Conservation (phyloP, 1,284 basidiomycete species). For the Papiliotrema nemorosa region DNA sequence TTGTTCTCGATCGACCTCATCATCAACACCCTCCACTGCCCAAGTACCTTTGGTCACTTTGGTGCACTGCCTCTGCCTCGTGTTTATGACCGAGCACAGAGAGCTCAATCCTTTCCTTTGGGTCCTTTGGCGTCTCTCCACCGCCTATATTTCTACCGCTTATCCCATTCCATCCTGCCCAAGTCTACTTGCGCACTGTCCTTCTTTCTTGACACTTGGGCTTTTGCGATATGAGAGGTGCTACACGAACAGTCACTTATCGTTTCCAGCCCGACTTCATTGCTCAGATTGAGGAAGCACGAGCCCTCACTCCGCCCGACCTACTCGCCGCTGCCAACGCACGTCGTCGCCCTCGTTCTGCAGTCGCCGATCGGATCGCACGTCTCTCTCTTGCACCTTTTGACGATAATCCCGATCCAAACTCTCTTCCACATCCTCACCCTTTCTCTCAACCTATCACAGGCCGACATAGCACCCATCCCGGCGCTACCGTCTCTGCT, state of each 20-base stretch:
- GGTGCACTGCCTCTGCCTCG: too few relatives aligned
- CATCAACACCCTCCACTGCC: too few relatives aligned
- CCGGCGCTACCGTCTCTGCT: neutral
- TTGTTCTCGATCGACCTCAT: too few relatives aligned
- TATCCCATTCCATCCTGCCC: too few relatives aligned
- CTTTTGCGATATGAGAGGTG: neutral
- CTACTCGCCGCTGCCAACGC: neutral
- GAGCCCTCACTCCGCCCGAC: neutral
- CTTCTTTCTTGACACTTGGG: neutral
- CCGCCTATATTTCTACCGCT: too few relatives aligned
- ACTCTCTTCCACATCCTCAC: neutral
- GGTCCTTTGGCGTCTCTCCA: too few relatives aligned
- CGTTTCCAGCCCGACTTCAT: slow-evolving; percentile 3
- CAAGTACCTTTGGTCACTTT: too few relatives aligned
- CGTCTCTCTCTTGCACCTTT: neutral
- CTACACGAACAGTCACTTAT: neutral
- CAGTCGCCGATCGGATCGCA: neutral
- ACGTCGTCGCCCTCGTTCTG: neutral
- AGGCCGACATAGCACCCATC: neutral
- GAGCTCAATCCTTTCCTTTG: too few relatives aligned
- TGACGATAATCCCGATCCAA: neutral
- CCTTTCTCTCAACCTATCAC: too few relatives aligned
- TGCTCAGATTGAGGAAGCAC: slow-evolving; percentile 1
- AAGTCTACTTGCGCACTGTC: neutral
- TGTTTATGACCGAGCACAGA: too few relatives aligned